These are phyloP conservation scores for Tripterygium wilfordii DNA, from an alignment of 177 flowering plant species.

Conservation along the genomic window DNA sequence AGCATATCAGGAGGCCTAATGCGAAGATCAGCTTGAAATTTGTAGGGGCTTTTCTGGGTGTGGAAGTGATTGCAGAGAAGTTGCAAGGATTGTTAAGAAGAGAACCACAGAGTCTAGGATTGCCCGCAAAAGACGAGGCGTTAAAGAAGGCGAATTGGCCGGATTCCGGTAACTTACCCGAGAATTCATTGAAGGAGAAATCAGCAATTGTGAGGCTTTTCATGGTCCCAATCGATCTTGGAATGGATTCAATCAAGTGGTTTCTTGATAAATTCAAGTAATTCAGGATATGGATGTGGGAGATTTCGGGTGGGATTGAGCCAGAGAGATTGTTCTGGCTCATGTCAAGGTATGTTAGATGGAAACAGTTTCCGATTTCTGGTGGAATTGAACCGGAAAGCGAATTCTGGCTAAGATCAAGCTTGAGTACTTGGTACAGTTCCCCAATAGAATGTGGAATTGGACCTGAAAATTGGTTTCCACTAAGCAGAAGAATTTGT, in stretches of 20 bases:
- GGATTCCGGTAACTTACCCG: constrained; percentile 67
- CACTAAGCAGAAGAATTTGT: constrained; percentile 58
- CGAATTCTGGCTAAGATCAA: constrained; percentile 70
- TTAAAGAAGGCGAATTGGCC: constrained; percentile 87
- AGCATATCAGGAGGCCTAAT: constrained; percentile 63
- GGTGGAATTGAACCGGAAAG: constrained; percentile 60
- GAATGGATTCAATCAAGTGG: constrained; percentile 60
- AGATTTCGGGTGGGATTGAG: constrained; percentile 52
- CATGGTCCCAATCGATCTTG: constrained; percentile 70
- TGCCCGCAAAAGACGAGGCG: constrained; percentile 75
- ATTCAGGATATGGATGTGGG: constrained; percentile 57
- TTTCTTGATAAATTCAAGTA: constrained; percentile 87
- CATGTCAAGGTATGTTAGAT: constrained; percentile 70
- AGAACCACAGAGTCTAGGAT: constrained; percentile 74
- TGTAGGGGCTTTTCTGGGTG: constrained; percentile 21
- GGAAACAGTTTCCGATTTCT: constrained; percentile 56
- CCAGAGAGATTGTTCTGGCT: constrained; percentile 87
- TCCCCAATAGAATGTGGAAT: constrained; percentile 73
- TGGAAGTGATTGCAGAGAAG: constrained; percentile 19
- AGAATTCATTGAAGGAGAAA: constrained; percentile 82
- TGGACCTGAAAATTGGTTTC: constrained; percentile 72
- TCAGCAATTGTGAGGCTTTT: constrained; percentile 77
- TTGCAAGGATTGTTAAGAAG: constrained; percentile 70
- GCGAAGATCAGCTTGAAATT: constrained; percentile 73
- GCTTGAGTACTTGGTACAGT: constrained; percentile 54